Conservation (phyloP, 306 rosid species). For the Ochetophila trinervis region DNA sequence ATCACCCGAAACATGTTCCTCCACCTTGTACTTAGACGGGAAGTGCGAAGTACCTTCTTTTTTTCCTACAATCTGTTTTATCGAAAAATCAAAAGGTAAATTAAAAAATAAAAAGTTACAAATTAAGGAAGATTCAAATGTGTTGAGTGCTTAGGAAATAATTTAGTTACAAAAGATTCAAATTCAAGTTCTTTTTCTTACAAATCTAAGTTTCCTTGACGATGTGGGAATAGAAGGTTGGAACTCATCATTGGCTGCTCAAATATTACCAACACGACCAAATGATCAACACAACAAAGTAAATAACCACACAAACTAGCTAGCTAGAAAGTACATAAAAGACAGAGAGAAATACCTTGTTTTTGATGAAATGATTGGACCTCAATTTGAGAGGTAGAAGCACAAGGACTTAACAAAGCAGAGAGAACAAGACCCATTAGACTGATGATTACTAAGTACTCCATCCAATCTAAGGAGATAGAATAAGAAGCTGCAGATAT, state of each 20-base stretch:
- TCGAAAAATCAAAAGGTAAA: not conserved
- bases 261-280: not conserved
- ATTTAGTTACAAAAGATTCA: too few relatives aligned
- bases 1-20: conserved; percentile 33
- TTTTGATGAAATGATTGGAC: conserved; percentile 21
- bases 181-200: not conserved
- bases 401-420: conserved; percentile 29
- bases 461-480: conserved; percentile 26
- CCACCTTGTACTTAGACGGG: conserved; percentile 25
- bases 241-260: conserved; percentile 23
- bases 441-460: conserved; percentile 29
- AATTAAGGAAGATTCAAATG: too few relatives aligned
- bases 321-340: not conserved
- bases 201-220: conserved; percentile 55
- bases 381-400: conserved; percentile 39
- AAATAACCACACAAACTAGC: not conserved
- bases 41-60: conserved; percentile 21
- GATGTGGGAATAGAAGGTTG: conserved; percentile 35
- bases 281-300: not conserved
- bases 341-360: conserved; percentile 36
- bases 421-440: conserved; percentile 34
- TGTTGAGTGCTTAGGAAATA: too few relatives aligned
- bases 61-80: conserved; percentile 33
- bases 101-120: not conserved
- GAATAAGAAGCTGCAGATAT: too few relatives aligned